These are phyloP conservation scores for Globisporangium radiosum DNA, from an alignment of 352 stramenopile genomes.

Conservation along the genomic window DNA sequence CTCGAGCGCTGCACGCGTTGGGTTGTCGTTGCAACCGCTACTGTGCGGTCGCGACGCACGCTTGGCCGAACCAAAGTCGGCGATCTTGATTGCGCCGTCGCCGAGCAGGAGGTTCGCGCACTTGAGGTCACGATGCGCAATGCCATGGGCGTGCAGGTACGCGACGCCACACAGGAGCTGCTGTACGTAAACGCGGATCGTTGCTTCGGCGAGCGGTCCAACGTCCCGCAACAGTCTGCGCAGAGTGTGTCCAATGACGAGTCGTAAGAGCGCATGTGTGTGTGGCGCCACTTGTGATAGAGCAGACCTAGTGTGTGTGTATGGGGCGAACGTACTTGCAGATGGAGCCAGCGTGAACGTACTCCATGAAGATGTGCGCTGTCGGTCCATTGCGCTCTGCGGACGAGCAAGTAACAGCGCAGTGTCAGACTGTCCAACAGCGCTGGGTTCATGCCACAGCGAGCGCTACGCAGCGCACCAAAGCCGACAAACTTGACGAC, in stretches of 20 bases:
- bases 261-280: neutral
- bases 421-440: neutral
- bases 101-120: conserved; percentile 80
- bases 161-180: conserved; percentile 56
- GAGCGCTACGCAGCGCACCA: conserved; percentile 20
- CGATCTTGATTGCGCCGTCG: conserved; percentile 71
- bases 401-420: neutral
- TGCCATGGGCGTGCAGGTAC: conserved; percentile 63
- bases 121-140: conserved; percentile 87
- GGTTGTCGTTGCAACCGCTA: neutral
- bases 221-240: conserved; percentile 76
- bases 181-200: conserved; percentile 45
- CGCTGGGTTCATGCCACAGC: neutral
- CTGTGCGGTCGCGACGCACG: neutral
- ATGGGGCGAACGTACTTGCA: conserved; percentile 27
- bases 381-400: conserved; percentile 45
- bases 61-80: conserved; percentile 84
- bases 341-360: conserved; percentile 71
- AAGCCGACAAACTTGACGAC: conserved; percentile 54
- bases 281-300: neutral
- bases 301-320: no score
- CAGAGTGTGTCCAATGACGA: neutral
- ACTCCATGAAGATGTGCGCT: conserved; percentile 85
- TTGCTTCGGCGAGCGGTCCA: conserved; percentile 54
- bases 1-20: conserved; percentile 6